These are phyloP conservation scores for Urochloa ruziziensis DNA, from an alignment of 176 grass and related monocot species.

Conservation along the genomic window DNA sequence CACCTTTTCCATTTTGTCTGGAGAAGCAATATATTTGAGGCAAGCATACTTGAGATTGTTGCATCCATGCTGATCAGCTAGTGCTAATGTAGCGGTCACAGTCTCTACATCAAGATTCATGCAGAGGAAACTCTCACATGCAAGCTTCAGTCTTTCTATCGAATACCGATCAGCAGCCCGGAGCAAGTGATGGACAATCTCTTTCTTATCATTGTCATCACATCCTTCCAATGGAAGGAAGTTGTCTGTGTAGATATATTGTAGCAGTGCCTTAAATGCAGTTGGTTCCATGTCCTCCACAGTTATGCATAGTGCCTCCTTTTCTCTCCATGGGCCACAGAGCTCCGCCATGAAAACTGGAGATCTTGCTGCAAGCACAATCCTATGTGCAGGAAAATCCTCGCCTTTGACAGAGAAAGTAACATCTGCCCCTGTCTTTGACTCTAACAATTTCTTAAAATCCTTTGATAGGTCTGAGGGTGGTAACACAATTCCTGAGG, in stretches of 20 bases:
- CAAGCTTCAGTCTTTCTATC: background rate
- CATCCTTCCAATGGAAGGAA: background rate
- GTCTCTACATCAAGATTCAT: background rate
- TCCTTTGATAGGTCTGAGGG: background rate
- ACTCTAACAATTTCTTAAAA: background rate
- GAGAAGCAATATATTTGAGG: background rate
- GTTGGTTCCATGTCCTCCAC: background rate
- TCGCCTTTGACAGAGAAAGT: background rate
- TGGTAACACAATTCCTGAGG: background rate
- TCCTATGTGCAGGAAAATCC: background rate
- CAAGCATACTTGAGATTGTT: conserved; percentile 8
- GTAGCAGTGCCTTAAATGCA: background rate
- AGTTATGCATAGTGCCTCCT: background rate
- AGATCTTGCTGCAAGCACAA: background rate
- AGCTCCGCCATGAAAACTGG: background rate
- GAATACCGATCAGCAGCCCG: conserved; percentile 21
- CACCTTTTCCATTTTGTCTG: background rate
- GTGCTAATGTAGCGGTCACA: conserved; percentile 1
- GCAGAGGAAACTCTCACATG: background rate
- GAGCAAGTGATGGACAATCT: background rate
- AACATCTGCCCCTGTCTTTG: background rate
- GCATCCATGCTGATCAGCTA: conserved; percentile 26
- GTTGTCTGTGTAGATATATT: background rate
- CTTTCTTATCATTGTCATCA: too few relatives aligned
- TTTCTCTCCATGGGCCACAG: background rate